Evolutionary conservation across 2,329 filamentous ascomycete genomes (phyloP).

Genomic region (Xylaria arbuscula): DNA sequence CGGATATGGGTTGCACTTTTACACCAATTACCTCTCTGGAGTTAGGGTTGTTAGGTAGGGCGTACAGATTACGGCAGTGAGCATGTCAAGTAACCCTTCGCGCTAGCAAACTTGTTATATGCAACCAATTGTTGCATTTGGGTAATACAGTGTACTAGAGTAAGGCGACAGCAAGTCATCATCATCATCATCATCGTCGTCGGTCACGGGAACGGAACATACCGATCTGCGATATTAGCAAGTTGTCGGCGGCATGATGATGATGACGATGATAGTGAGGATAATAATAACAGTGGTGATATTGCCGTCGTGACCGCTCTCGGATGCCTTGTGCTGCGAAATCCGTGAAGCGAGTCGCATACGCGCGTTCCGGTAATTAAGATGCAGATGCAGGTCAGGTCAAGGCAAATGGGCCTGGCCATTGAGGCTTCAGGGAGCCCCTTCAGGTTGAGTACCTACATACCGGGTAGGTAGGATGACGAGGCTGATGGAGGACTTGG

Average conservation of each 20-base stretch:
- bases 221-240: background rate
- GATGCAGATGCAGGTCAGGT: slow-evolving; percentile 25
- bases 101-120: slow-evolving; percentile 6
- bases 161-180: background rate
- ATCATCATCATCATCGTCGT: background rate
- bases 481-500: slow-evolving; percentile 13
- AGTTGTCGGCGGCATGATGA: background rate
- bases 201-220: slow-evolving; percentile 12
- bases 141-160: background rate
- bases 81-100: background rate
- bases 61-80: background rate
- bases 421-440: slow-evolving; percentile 6
- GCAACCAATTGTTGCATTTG: too few relatives aligned
- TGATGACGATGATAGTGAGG: background rate
- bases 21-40: background rate
- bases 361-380: slow-evolving; percentile 27
- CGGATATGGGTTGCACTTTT: background rate
- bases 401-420: slow-evolving; percentile 14
- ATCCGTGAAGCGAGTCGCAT: slow-evolving; percentile 17
- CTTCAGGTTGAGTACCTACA: slow-evolving; percentile 5
- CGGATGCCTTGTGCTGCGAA: slow-evolving; percentile 28
- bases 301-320: slow-evolving; percentile 17
- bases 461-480: slow-evolving; percentile 10
- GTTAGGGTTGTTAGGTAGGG: background rate
- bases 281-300: background rate